These are phyloP conservation scores for Cladosporium sp. DNA, from an alignment of 2,329 filamentous ascomycete species.

Conservation along the genomic window DNA sequence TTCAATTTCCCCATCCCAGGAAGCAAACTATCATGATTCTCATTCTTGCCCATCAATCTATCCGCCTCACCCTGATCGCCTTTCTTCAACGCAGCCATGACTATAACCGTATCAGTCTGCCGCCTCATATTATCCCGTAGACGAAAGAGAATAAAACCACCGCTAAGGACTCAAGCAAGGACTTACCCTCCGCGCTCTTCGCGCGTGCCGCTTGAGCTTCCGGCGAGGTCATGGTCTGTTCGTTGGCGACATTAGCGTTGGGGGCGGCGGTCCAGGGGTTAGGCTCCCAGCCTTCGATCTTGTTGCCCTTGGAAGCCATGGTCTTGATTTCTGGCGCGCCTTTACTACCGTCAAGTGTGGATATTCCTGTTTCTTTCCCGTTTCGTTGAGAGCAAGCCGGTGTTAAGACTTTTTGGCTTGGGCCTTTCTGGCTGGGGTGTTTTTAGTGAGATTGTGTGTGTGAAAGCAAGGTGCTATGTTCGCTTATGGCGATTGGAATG, in stretches of 20 bases:
- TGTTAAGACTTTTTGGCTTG: no score
- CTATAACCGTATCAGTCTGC: neutral
- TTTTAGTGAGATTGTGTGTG: no score
- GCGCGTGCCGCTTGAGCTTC: conserved; percentile 22
- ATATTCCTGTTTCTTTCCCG: no score
- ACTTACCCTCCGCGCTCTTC: conserved; percentile 15
- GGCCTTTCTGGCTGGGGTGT: no score
- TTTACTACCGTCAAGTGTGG: no score
- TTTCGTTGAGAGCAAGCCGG: no score
- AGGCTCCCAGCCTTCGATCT: conserved; percentile 18
- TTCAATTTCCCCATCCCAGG: conserved; percentile 10
- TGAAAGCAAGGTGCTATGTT: no score
- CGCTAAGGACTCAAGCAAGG: no score
- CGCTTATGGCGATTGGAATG: no score
- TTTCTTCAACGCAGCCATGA: conserved; percentile 25
- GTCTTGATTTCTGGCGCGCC: neutral
- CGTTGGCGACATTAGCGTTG: conserved; percentile 23
- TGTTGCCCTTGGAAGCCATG: conserved; percentile 15
- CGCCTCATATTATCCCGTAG: no score
- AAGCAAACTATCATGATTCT: conserved; percentile 5
- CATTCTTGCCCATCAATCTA: conserved; percentile 17
- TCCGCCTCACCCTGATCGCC: conserved; percentile 24
- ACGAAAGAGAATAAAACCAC: no score
- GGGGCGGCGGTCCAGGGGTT: conserved; percentile 17
- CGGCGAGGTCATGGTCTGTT: conserved; percentile 21